Base-by-base conservation (phyloP, 2,329 filamentous ascomycete genomes). In the Cordyceps cicadae region DNA sequence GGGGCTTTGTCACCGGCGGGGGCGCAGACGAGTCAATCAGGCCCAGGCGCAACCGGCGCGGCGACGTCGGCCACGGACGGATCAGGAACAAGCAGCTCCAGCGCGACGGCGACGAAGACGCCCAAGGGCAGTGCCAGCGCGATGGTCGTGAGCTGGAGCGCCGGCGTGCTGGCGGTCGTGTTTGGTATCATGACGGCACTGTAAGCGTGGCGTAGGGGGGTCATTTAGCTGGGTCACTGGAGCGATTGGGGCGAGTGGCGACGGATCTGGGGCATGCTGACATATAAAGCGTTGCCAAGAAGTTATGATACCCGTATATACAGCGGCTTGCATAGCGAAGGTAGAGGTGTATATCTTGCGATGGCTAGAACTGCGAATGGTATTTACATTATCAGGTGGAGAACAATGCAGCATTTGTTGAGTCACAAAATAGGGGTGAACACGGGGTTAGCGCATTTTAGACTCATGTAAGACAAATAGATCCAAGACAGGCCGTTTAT, bases 131-230 rank as follows among this genome's bases (percentile, higher is more conserved):
- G 56, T 26, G 56, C 48, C 37, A 52, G 56, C n/a, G 56, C 56
- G 17, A 14, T 52, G 1, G 56, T 59, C 5, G 56, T n/a, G 24
- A 59, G 56, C 48, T 59, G 56, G 56, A 59, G 56, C 26, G 56
- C 37, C 7, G 48, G 48, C 7, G 56, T 59, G 15, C 48, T 59
- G 37, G 56, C 56, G 11, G 37, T 43, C 6, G 56, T 59, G 7
- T 59, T 59, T 52, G 56, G 56, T 48, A 52, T 59, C n/a, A 52
- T 59, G 56, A 37, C n/a, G 12, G 48, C 56, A 11, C 26, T 52
- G 37, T 59, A 11, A 17, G 32, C 9, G 43, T 19, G 29, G 54
- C 26, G 7, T 19, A 21, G 21, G 5, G n/a, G 4, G 19, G 19
- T 2, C 0, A 6, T 29, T 29, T 19, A 7, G 4, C 11, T 9